Evolutionary conservation across 352 stramenopile species (phyloP).

Genomic region (Phytophthora vignae): DNA sequence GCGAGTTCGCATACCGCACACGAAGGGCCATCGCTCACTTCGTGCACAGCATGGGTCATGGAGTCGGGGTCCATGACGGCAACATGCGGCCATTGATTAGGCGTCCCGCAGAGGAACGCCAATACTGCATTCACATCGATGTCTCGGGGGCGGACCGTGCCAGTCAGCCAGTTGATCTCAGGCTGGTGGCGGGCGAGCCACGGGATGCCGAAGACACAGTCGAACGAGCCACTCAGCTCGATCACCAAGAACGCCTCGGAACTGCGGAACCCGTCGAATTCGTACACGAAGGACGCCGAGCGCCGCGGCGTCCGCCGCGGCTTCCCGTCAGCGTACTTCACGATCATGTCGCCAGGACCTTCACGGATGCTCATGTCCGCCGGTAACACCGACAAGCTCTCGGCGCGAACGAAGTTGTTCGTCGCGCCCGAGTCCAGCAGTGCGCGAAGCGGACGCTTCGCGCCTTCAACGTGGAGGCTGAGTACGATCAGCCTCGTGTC

Average conservation of each 20-base stretch:
- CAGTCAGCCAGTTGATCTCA: slow-evolving; percentile 31
- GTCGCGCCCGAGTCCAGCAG: slow-evolving; percentile 33
- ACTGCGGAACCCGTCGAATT: slow-evolving; percentile 26
- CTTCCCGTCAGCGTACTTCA: slow-evolving; percentile 30
- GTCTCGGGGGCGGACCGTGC: too few relatives aligned
- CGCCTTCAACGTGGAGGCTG: slow-evolving; percentile 23
- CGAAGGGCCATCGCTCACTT: neutral
- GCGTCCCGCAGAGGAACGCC: too few relatives aligned
- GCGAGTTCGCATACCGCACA: neutral
- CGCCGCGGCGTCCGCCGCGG: slow-evolving; percentile 13
- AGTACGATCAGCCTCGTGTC: slow-evolving; percentile 27
- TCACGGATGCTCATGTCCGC: slow-evolving; percentile 21
- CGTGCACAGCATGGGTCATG: neutral
- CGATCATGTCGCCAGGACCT: slow-evolving; percentile 13
- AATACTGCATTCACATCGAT: too few relatives aligned
- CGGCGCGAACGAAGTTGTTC: slow-evolving; percentile 37
- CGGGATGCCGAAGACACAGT: slow-evolving; percentile 42
- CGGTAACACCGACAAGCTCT: slow-evolving; percentile 19
- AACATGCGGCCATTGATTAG: too few relatives aligned
- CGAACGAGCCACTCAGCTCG: slow-evolving; percentile 32
- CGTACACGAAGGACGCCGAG: slow-evolving; percentile 18
- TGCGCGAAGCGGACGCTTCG: slow-evolving; percentile 3
- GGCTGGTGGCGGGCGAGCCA: slow-evolving; percentile 39
- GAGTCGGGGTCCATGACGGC: too few relatives aligned
- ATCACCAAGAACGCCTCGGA: slow-evolving; percentile 41